Conservation (phyloP, 805 yeast species). For the Brettanomyces custersianus region DNA sequence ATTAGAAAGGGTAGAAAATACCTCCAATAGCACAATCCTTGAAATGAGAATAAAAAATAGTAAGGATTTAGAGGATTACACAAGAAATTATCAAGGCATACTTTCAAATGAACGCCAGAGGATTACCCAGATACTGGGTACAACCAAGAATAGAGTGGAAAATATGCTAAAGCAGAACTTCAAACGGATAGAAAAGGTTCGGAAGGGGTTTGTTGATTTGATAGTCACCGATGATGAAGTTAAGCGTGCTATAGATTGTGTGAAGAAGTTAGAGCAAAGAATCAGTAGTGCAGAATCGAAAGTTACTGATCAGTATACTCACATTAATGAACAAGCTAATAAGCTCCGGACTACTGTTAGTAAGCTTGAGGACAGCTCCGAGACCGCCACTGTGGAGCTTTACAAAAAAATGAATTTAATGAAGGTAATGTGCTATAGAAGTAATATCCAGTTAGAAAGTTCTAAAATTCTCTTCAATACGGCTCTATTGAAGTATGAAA, state of each 20-base stretch:
- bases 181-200: slow-evolving; percentile 1
- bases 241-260: slow-evolving; percentile 1
- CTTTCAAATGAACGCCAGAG: background rate
- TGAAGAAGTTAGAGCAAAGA: background rate
- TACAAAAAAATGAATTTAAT: slow-evolving; percentile 11
- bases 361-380: slow-evolving; percentile 6
- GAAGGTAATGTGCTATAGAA: slow-evolving; percentile 18
- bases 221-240: slow-evolving; percentile 4
- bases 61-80: background rate
- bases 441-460: slow-evolving; percentile 16
- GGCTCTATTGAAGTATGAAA: slow-evolving; percentile 19
- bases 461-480: slow-evolving; percentile 22
- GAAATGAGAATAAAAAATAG: background rate
- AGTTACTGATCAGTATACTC: slow-evolving; percentile 1
- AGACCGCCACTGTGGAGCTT: slow-evolving; percentile 5
- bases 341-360: slow-evolving; percentile 5
- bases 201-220: slow-evolving; percentile 1
- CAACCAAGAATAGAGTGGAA: background rate
- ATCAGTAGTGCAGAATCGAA: slow-evolving; percentile 1
- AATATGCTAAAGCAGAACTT: background rate
- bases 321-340: slow-evolving; percentile 3
- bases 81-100: background rate
- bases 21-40: too few species aligned
- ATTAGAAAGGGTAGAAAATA: too few species aligned
- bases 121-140: background rate